Evolutionary conservation across 176 grass and related monocot species (phyloP), one percentile per base, ranked within the genome.

Genomic region (Cymbopogon citratus): DNA sequence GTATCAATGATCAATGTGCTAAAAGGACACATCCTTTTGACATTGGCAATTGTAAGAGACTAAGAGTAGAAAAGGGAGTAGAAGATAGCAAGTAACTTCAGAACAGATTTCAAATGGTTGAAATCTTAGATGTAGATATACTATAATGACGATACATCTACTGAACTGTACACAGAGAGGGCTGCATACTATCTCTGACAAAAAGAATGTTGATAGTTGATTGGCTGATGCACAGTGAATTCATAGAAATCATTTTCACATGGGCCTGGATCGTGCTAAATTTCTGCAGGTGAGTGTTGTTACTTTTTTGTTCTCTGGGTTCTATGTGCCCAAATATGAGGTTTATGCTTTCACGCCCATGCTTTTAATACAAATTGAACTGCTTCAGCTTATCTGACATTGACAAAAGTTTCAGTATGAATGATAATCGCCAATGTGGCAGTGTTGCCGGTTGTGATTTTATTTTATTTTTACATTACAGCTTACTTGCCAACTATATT

Each of bases 21-120:
- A 56, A 18, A 31, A 88, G 74, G 44, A 73, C 54, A 23, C 19
- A 15, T 52, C 27, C 68, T 73, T 81, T 26, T 79, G 75, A 63
- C 13, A 76, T 43, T 9, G 1, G 10, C 38, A 40, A 40, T 40
- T 9, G 38, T 40, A 40, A 40, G n/a, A n/a, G n/a, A n/a, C n/a
- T n/a, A n/a, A n/a, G 38, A 40, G 38, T 40, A 39, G 46, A 28
- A 62, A 80, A 54, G 69, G 34, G 41, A 65, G 28, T 41, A 41
- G 9, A 63, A 63, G 56, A n/a, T 16, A 65, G 41, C 41, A 45
- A 13, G 43, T 14, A 45, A 13, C 33, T 76, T 19, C 41, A 71
- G 66, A 71, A 75, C n/a, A 9, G 15, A 69, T 45, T 80, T 89
- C 62, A 85, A 65, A 9, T 81, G 33, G 31, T 43, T 81, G 31